A percentile compares a stretch with the other conserved stretches of the same genome.
These are phyloP conservation scores for Ogataea neopini DNA, from an alignment of 805 yeast genomes.

Conservation along the genomic window DNA sequence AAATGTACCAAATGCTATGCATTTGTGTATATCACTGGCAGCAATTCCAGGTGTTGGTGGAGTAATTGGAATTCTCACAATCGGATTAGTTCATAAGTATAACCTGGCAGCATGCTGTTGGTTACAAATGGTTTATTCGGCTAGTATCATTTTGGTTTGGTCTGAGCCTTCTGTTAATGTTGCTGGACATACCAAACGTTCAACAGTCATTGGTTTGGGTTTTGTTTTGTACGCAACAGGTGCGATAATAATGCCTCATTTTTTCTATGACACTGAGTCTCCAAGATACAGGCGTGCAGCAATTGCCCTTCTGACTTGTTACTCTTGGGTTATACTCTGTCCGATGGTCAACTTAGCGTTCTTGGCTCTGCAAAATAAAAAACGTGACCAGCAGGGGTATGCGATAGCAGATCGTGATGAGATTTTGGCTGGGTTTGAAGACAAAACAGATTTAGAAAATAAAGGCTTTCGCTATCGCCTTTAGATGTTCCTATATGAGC, in stretches of 20 bases:
- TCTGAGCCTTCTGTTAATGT: slow-evolving; percentile 33
- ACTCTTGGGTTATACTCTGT: slow-evolving; percentile 5
- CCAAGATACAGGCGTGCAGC: slow-evolving; percentile 44
- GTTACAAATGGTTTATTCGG: slow-evolving; percentile 29
- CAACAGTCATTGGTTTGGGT: slow-evolving; percentile 43
- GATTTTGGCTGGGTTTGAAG: slow-evolving; percentile 33
- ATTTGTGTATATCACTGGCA: slow-evolving; percentile 1
- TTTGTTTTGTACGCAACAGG: slow-evolving; percentile 52
- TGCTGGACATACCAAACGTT: slow-evolving; percentile 55
- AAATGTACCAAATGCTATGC: slow-evolving; percentile 1
- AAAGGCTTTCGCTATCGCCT: slow-evolving; percentile 28
- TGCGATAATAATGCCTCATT: slow-evolving; percentile 53
- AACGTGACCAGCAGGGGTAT: slow-evolving; percentile 38
- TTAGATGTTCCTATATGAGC: too few species aligned
- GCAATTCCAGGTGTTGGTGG: slow-evolving; percentile 23
- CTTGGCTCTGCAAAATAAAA: slow-evolving; percentile 39
- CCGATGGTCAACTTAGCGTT: slow-evolving; percentile 23
- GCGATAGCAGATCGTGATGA: slow-evolving; percentile 31
- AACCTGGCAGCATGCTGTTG: slow-evolving; percentile 17
- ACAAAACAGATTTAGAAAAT: slow-evolving; percentile 34
- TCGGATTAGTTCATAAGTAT: slow-evolving; percentile 31
- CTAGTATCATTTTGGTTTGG: slow-evolving; percentile 13
- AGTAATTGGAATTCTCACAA: slow-evolving; percentile 22
- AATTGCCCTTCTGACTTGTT: slow-evolving; percentile 23
- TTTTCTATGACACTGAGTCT: slow-evolving; percentile 44